These are phyloP conservation scores for Citrus trifoliata DNA, from an alignment of 345 rosid species.

Conservation along the genomic window DNA sequence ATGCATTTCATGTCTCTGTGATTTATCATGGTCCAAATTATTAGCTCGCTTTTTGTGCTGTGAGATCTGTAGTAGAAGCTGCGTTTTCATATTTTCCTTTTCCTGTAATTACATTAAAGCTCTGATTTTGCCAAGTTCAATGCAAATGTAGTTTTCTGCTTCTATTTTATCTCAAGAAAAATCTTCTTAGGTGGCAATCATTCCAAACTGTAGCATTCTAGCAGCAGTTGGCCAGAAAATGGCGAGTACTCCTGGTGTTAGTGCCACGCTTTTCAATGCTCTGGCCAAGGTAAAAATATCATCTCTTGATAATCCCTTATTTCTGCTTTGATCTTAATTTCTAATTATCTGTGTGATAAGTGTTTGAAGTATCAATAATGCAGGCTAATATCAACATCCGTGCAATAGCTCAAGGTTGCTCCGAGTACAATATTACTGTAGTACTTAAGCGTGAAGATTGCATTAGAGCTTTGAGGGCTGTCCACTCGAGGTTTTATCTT, in stretches of 20 bases:
- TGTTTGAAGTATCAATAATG: slow-evolving; percentile 12
- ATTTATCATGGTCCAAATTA: neutral
- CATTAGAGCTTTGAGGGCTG: slow-evolving; percentile 90
- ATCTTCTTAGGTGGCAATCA: slow-evolving; percentile 64
- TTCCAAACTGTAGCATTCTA: slow-evolving; percentile 91
- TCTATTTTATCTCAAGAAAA: slow-evolving; percentile 17
- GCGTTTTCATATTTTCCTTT: neutral
- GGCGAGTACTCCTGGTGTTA: slow-evolving; percentile 99
- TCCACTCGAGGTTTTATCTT: slow-evolving; percentile 93
- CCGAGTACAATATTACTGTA: slow-evolving; percentile 92
- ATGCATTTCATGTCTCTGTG: neutral
- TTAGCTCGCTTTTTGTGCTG: neutral
- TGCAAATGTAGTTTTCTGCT: slow-evolving; percentile 4
- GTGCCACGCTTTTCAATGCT: slow-evolving; percentile 96
- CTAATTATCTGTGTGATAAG: neutral
- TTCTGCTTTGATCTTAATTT: neutral
- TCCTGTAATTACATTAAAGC: neutral
- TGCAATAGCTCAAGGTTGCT: slow-evolving; percentile 99
- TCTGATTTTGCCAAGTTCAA: neutral
- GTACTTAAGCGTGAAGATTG: slow-evolving; percentile 92
- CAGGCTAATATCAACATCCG: slow-evolving; percentile 97
- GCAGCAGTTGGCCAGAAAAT: slow-evolving; percentile 98
- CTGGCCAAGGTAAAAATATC: slow-evolving; percentile 69
- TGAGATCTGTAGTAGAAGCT: neutral
- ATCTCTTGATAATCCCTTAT: neutral